A percentile compares a stretch with the other conserved stretches of the same genome.
Conservation (phyloP, 2,329 filamentous ascomycete genomes). For the Neofusicoccum cordaticola region DNA sequence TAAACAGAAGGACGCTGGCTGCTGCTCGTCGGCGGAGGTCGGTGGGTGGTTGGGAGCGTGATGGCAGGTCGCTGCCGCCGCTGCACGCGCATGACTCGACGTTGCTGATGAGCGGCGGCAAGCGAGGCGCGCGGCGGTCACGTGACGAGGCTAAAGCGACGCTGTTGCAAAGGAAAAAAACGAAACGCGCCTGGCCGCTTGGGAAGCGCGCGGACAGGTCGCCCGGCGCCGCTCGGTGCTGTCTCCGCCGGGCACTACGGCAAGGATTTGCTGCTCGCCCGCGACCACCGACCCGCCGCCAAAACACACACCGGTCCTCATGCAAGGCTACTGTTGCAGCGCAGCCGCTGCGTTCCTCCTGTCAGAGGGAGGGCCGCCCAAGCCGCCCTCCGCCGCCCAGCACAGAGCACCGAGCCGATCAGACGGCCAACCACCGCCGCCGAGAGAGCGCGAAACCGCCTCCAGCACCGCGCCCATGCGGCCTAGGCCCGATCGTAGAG, state of each 20-base stretch:
- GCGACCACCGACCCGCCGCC: background rate
- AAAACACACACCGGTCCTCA: background rate
- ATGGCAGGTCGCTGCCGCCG: no score
- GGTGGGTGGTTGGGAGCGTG: constrained; percentile 1
- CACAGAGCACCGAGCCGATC: background rate
- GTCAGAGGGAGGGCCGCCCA: background rate
- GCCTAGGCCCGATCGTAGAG: background rate
- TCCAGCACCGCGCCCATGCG: background rate
- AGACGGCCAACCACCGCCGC: background rate
- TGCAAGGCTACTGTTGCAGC: background rate
- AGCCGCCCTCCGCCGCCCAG: background rate
- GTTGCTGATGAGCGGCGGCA: background rate
- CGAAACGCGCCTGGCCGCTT: background rate
- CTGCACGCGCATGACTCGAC: constrained; percentile 6
- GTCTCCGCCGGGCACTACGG: background rate
- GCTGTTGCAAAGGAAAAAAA: background rate
- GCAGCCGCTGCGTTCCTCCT: background rate
- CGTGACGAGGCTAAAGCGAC: constrained; percentile 12
- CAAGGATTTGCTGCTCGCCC: background rate
- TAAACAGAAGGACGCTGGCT: background rate
- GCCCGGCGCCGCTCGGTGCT: background rate
- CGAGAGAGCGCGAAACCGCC: background rate
- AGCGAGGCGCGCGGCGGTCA: background rate
- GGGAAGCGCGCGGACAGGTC: background rate
- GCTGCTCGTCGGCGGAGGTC: background rate